Conservation (phyloP, 2,329 filamentous ascomycete species). For the Stagonosporopsis vannaccii region DNA sequence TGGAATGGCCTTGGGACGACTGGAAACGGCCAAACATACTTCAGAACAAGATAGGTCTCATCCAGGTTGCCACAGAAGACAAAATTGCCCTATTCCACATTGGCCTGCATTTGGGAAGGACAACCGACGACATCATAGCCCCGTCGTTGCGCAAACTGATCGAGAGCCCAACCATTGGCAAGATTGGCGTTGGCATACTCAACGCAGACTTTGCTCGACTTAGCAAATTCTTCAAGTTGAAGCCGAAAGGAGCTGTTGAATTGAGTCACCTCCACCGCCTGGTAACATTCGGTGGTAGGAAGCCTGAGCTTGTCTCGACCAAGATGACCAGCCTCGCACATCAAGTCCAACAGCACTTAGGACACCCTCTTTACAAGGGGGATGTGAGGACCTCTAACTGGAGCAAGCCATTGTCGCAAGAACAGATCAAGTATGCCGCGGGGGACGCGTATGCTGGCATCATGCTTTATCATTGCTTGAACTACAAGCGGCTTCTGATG, state of each 20-base stretch:
- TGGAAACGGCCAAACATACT: constrained; percentile 55
- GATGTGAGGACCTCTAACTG: constrained; percentile 78
- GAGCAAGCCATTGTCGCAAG: constrained; percentile 66
- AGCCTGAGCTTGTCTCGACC: constrained; percentile 48
- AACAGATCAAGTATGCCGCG: constrained; percentile 78
- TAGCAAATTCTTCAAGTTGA: constrained; percentile 68
- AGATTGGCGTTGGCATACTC: constrained; percentile 78
- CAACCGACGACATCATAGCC: constrained; percentile 66
- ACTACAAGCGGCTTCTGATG: constrained; percentile 66
- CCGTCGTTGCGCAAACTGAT: constrained; percentile 75
- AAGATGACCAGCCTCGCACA: constrained; percentile 69
- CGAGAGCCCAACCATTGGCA: constrained; percentile 72
- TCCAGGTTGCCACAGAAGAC: constrained; percentile 81
- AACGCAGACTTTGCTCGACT: constrained; percentile 69
- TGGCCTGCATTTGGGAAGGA: constrained; percentile 60
- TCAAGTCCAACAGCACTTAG: constrained; percentile 75
- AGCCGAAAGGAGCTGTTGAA: constrained; percentile 75
- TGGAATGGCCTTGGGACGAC: constrained; percentile 76
- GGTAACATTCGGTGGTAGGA: constrained; percentile 68
- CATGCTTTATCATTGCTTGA: constrained; percentile 75
- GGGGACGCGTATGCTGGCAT: constrained; percentile 85
- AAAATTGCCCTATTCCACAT: constrained; percentile 84
- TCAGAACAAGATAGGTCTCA: constrained; percentile 77
- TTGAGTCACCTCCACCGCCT: constrained; percentile 83
- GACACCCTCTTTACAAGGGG: constrained; percentile 81